Conservation (phyloP, 2,329 filamentous ascomycete species). For the Aspergillus versicolor region DNA sequence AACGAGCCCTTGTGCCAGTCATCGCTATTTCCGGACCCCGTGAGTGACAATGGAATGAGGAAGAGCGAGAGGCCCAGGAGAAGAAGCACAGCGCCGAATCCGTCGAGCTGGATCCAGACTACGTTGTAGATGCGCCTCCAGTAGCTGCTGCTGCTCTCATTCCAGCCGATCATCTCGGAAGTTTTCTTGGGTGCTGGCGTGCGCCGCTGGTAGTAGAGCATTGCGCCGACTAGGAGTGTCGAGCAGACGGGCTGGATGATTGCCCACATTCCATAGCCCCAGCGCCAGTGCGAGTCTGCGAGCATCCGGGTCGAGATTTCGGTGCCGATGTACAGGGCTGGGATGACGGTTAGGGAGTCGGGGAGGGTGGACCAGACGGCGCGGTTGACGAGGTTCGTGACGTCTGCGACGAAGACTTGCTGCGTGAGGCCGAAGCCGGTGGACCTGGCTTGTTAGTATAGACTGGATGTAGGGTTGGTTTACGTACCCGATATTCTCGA, state of each 20-base stretch:
- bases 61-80: slow-evolving; percentile 35
- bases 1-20: slow-evolving; percentile 30
- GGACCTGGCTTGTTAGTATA: background rate
- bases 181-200: slow-evolving; percentile 4
- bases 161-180: background rate
- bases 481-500: slow-evolving; percentile 58
- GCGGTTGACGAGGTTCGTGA: slow-evolving; percentile 59
- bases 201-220: slow-evolving; percentile 34
- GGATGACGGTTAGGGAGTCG: slow-evolving; percentile 53
- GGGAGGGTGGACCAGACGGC: slow-evolving; percentile 60
- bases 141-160: background rate
- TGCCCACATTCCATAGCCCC: slow-evolving; percentile 46
- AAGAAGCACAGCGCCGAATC: slow-evolving; percentile 35
- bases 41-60: slow-evolving; percentile 41
- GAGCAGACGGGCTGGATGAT: slow-evolving; percentile 38
- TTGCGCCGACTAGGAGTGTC: slow-evolving; percentile 31
- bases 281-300: slow-evolving; percentile 41
- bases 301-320: slow-evolving; percentile 37
- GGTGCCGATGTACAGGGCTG: slow-evolving; percentile 57
- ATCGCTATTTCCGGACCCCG: slow-evolving; percentile 31
- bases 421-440: slow-evolving; percentile 62
- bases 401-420: slow-evolving; percentile 66
- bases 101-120: slow-evolving; percentile 31
- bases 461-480: background rate
- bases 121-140: slow-evolving; percentile 20